Evolutionary conservation across 2,329 filamentous ascomycete species (phyloP).

Genomic region (Colletotrichum horii): DNA sequence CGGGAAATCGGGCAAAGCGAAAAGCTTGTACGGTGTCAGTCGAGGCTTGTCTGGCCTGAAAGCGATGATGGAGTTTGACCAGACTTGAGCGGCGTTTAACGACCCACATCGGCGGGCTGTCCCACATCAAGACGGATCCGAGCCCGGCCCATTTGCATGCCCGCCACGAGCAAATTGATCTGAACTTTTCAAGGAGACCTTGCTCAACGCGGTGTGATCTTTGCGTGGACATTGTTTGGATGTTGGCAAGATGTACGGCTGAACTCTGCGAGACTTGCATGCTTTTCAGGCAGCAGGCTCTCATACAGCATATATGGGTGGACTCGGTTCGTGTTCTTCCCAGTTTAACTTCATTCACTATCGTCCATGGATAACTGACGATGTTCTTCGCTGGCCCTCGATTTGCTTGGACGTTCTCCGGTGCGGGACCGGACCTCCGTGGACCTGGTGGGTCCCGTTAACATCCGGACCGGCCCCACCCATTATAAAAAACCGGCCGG

Average conservation of each 20-base stretch:
- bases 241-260: too few relatives aligned
- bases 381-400: accelerated
- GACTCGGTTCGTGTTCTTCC: too few relatives aligned
- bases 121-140: neutral
- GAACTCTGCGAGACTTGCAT: too few relatives aligned
- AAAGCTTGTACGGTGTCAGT: neutral
- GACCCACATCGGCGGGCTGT: neutral
- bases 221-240: too few relatives aligned
- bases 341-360: too few relatives aligned
- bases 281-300: too few relatives aligned
- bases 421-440: neutral
- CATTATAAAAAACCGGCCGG: neutral
- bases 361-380: too few relatives aligned
- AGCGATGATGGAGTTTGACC: neutral
- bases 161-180: too few relatives aligned
- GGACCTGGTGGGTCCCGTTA: neutral
- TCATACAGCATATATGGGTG: too few relatives aligned
- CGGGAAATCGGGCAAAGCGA: neutral
- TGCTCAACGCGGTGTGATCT: too few relatives aligned
- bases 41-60: neutral
- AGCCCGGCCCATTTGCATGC: neutral
- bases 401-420: neutral
- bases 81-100: accelerated
- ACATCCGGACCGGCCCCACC: neutral
- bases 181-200: too few relatives aligned